phyloP scores from a whole-genome alignment of 768 basidiomycete species.

The Collybia sordida region DNA sequence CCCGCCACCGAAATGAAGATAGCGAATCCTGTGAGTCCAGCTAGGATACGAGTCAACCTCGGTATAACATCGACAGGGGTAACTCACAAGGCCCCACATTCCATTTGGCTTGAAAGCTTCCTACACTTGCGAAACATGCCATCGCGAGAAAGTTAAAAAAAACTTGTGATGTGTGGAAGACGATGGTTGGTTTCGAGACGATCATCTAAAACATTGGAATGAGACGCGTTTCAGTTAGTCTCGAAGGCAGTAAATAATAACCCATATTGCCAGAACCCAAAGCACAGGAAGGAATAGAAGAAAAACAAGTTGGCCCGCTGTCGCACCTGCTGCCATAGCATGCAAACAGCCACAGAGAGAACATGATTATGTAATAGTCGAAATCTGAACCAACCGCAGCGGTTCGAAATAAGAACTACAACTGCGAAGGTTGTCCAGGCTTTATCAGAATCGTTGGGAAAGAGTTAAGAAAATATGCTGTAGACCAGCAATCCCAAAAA shows the following conservation, averaged over 20 bases:
- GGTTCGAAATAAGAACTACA: slow-evolving; percentile 1
- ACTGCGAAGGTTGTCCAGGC: background rate
- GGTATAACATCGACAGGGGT: slow-evolving; percentile 5
- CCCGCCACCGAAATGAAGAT: slow-evolving; percentile 75
- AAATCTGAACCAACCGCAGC: slow-evolving; percentile 4
- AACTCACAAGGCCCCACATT: slow-evolving; percentile 81
- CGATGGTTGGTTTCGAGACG: slow-evolving; percentile 78
- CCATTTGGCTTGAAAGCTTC: slow-evolving; percentile 86
- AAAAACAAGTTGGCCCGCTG: slow-evolving; percentile 50
- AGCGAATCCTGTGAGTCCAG: slow-evolving; percentile 84
- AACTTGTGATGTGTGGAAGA: slow-evolving; percentile 73
- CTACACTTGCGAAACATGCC: slow-evolving; percentile 89
- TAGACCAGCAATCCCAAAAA: slow-evolving; percentile 10
- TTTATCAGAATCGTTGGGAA: slow-evolving; percentile 6
- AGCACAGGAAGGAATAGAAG: slow-evolving; percentile 65
- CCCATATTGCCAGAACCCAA: slow-evolving; percentile 72
- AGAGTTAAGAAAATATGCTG: slow-evolving; percentile 1
- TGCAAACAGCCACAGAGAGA: slow-evolving; percentile 28
- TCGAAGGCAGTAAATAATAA: slow-evolving; percentile 27
- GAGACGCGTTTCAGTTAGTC: slow-evolving; percentile 11
- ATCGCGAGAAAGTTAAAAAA: slow-evolving; percentile 95
- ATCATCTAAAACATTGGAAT: slow-evolving; percentile 62
- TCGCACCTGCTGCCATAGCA: slow-evolving; percentile 37
- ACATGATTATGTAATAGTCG: slow-evolving; percentile 45
- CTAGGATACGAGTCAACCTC: slow-evolving; percentile 38